Evolutionary conservation across 1,284 basidiomycete species (phyloP).

Genomic region (Ceratorhiza oryzae-sativae): DNA sequence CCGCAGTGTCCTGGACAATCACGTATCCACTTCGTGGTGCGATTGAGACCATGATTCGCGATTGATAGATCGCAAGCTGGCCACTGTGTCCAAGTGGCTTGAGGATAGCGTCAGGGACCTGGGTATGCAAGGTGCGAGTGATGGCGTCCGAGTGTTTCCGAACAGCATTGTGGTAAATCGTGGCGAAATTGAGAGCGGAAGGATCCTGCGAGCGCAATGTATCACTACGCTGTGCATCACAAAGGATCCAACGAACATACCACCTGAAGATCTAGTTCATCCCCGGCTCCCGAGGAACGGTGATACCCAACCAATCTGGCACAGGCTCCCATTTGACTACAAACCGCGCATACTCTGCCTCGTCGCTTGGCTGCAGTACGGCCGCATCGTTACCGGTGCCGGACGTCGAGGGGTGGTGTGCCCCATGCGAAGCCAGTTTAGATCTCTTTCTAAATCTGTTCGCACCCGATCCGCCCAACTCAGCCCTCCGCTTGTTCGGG

Average conservation of each 20-base stretch:
- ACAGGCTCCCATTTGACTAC: slow-evolving; percentile 73
- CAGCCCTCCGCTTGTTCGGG: slow-evolving; percentile 37
- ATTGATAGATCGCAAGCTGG: slow-evolving; percentile 19
- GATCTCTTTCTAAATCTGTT: slow-evolving; percentile 17
- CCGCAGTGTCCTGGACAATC: slow-evolving; percentile 39
- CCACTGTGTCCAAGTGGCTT: slow-evolving; percentile 10
- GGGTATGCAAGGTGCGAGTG: slow-evolving; percentile 48
- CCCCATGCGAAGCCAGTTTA: slow-evolving; percentile 50
- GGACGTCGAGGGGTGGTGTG: not conserved
- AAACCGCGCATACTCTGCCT: slow-evolving; percentile 66
- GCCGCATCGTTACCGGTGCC: not conserved
- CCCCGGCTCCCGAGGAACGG: slow-evolving; percentile 12
- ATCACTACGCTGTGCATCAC: not conserved
- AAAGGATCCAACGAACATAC: not conserved
- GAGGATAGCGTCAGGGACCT: slow-evolving; percentile 30
- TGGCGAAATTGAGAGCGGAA: slow-evolving; percentile 72
- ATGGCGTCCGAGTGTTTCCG: slow-evolving; percentile 67
- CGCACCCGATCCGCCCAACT: slow-evolving; percentile 28
- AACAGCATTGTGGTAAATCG: slow-evolving; percentile 64
- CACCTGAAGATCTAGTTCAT: slow-evolving; percentile 35
- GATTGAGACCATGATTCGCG: slow-evolving; percentile 26
- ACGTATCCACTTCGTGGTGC: slow-evolving; percentile 27
- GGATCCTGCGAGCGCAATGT: slow-evolving; percentile 58
- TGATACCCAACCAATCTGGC: slow-evolving; percentile 59
- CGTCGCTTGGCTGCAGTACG: slow-evolving; percentile 62